Evolutionary conservation across 2,329 filamentous ascomycete genomes (phyloP).

Genomic region (Periconia sp.): DNA sequence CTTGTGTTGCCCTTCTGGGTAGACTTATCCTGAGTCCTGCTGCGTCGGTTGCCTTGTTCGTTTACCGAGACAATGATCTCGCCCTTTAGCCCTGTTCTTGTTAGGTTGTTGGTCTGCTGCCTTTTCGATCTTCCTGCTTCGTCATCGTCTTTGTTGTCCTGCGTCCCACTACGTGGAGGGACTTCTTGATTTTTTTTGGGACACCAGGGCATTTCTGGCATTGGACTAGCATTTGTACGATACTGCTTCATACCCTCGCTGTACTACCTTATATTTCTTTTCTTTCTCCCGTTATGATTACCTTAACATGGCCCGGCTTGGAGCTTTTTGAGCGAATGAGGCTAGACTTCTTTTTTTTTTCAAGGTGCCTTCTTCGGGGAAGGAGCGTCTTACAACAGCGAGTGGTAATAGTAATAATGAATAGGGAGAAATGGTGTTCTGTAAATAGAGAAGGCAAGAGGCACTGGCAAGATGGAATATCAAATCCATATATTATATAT

Average conservation of each 20-base stretch:
- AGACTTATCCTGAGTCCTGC: no score
- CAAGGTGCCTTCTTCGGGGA: no score
- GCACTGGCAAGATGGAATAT: no score
- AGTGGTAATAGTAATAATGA: not conserved
- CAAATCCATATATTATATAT: no score
- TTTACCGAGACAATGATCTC: conserved; percentile 1
- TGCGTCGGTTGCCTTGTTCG: conserved; percentile 12
- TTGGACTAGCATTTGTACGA: conserved; percentile 8
- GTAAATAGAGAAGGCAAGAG: not conserved
- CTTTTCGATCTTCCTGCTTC: no score
- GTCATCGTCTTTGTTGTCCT: not conserved
- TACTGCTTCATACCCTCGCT: conserved; percentile 24
- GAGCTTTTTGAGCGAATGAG: not conserved
- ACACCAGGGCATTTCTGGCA: not conserved
- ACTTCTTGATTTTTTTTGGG: not conserved
- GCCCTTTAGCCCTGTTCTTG: not conserved
- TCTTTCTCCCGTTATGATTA: not conserved
- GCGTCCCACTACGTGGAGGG: not conserved
- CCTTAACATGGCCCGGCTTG: not conserved
- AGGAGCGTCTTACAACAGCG: not conserved
- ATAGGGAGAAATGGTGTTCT: conserved; percentile 1
- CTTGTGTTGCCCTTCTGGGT: not conserved
- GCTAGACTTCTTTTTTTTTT: conserved; percentile 2
- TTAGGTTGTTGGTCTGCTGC: no score
- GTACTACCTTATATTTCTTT: conserved; percentile 6